Conservation (phyloP, 1,139 yeast genomes). For the Pichia kudriavzevii region DNA sequence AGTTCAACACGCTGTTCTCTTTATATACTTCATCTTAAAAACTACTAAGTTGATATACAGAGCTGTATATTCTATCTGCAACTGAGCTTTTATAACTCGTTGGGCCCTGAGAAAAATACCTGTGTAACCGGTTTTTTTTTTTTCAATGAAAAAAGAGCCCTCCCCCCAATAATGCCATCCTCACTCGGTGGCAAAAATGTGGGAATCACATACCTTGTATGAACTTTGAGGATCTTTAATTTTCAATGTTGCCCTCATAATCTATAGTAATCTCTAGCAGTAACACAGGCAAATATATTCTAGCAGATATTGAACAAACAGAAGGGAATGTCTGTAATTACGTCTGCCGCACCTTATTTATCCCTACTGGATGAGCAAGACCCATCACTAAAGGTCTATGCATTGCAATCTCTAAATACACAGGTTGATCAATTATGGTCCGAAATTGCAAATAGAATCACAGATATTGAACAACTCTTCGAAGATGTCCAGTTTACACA, state of each 20-base stretch:
- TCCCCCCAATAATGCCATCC: no score
- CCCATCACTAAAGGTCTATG: slow-evolving; percentile 68
- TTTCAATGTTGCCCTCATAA: no score
- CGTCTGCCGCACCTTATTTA: slow-evolving; percentile 82
- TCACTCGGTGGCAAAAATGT: neutral
- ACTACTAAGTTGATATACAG: no score
- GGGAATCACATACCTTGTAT: no score
- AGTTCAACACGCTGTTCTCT: slow-evolving; percentile 11
- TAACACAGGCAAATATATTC: neutral
- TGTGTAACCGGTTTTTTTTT: no score
- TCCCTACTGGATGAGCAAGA: slow-evolving; percentile 85
- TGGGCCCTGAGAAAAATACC: no score
- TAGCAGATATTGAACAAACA: neutral
- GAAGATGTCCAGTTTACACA: slow-evolving; percentile 71
- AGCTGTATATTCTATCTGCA: no score
- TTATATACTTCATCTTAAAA: neutral
- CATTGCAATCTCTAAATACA: slow-evolving; percentile 71
- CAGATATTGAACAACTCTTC: slow-evolving; percentile 81
- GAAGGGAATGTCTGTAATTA: slow-evolving; percentile 27
- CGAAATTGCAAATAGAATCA: slow-evolving; percentile 84
- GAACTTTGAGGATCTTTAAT: no score
- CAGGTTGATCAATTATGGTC: slow-evolving; percentile 95
- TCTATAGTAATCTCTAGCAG: no score
- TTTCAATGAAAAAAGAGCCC: no score
- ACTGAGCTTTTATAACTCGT: no score